These are phyloP conservation scores for Solanum tarijense DNA, from an alignment of 257 asterid genomes.

Conservation along the genomic window DNA sequence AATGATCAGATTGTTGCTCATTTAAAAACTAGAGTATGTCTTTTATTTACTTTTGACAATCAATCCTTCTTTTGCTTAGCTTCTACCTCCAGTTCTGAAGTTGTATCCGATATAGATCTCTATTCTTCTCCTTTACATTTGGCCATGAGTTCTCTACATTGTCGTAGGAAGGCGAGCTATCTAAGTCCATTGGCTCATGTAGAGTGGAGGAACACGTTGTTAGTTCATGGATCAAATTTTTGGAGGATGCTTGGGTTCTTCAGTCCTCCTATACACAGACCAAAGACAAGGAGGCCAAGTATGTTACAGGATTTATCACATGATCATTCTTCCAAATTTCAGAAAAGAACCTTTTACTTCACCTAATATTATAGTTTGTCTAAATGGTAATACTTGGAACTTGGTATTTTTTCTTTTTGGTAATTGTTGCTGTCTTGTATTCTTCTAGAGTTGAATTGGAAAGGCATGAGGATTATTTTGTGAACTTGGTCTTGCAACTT, in stretches of 20 bases:
- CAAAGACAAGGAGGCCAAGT: conserved; percentile 63
- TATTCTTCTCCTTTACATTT: background rate
- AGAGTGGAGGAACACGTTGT: conserved; percentile 62
- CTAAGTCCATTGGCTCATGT: conserved; percentile 60
- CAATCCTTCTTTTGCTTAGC: conserved; percentile 3
- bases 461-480: conserved; percentile 78
- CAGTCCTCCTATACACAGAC: conserved; percentile 62
- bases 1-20: conserved; percentile 92
- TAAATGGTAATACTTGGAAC: background rate
- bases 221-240: conserved; percentile 72
- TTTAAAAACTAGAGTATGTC: conserved; percentile 61
- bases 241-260: conserved; percentile 97
- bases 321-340: background rate
- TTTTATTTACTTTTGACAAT: background rate
- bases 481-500: conserved; percentile 53
- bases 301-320: conserved; percentile 14
- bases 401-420: background rate
- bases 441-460: conserved; percentile 67
- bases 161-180: conserved; percentile 71
- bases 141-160: background rate
- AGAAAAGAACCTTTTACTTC: background rate
- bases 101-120: background rate
- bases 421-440: conserved; percentile 2
- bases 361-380: conserved; percentile 2
- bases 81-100: background rate